These are phyloP conservation scores for Pouteria glomerata DNA, from an alignment of 148 eudicot species.

Conservation along the genomic window DNA sequence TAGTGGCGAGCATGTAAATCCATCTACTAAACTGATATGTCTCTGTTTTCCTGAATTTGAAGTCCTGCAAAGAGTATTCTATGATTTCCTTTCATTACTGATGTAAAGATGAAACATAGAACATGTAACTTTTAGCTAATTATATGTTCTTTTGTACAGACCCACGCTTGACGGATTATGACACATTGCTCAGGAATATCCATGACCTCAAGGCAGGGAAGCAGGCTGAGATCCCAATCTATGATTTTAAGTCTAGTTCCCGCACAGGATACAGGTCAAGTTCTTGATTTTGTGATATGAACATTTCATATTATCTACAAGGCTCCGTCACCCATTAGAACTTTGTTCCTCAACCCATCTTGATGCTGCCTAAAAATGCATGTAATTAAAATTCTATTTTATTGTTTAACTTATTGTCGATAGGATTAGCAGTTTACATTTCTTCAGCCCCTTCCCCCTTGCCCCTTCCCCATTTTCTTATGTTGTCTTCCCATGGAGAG, in stretches of 20 bases:
- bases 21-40: neutral
- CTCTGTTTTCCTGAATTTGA: neutral
- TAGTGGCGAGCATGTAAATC: neutral
- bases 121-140: neutral
- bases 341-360: neutral
- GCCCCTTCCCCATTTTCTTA: neutral
- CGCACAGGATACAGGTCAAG: slow-evolving; percentile 84
- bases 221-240: slow-evolving; percentile 63
- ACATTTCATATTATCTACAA: neutral
- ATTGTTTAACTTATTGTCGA: neutral
- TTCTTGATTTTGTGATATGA: neutral
- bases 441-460: neutral
- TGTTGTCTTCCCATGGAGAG: neutral
- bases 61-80: neutral
- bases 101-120: neutral
- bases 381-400: neutral
- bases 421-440: neutral
- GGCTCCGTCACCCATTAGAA: neutral
- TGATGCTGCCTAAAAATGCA: neutral
- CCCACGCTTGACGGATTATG: slow-evolving; percentile 93
- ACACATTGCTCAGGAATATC: slow-evolving; percentile 75
- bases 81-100: neutral
- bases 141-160: slow-evolving; percentile 34
- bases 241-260: slow-evolving; percentile 90
- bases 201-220: slow-evolving; percentile 75